Evolutionary conservation across 169 alveolate genomes (phyloP).

Genomic region (Babesia ovata): DNA sequence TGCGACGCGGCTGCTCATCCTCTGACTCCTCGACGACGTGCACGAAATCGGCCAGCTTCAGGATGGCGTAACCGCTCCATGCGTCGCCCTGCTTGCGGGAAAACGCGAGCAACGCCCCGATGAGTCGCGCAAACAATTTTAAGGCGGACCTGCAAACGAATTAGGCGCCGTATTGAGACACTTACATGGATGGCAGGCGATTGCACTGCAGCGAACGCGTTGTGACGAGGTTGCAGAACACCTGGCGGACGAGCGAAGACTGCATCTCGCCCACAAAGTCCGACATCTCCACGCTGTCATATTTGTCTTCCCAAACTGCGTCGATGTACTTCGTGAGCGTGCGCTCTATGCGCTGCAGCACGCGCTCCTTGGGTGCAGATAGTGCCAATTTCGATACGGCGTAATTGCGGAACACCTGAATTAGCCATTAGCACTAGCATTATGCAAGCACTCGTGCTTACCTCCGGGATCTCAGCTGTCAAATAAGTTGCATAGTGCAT

Average conservation of each 20-base stretch:
- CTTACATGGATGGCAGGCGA: conserved; percentile 47
- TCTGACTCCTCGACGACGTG: conserved; percentile 6
- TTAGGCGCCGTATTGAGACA: not conserved
- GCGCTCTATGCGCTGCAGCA: conserved; percentile 44
- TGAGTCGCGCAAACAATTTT: conserved; percentile 24
- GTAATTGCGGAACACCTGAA: conserved; percentile 34
- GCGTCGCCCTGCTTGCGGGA: conserved; percentile 64
- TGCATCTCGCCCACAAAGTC: conserved; percentile 67
- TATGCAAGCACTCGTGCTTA: not conserved
- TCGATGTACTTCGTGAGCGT: conserved; percentile 46
- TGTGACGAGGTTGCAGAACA: conserved; percentile 53
- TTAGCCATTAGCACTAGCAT: not conserved
- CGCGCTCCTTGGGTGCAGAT: conserved; percentile 54
- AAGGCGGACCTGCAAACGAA: conserved; percentile 21
- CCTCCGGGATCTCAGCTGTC: conserved; percentile 40
- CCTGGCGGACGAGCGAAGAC: conserved; percentile 65
- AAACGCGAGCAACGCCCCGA: conserved; percentile 31
- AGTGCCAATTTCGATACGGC: conserved; percentile 30
- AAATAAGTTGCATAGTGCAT: conserved; percentile 9
- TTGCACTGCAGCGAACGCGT: conserved; percentile 2
- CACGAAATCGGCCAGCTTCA: conserved; percentile 37
- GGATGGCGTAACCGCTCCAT: conserved; percentile 59
- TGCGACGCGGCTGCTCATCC: conserved; percentile 2
- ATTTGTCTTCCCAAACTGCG: conserved; percentile 35
- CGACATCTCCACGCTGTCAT: conserved; percentile 1